A percentile compares a stretch with the other conserved stretches of the same genome.
Conservation (phyloP, 2,329 filamentous ascomycete genomes). For the Cladosporium sp. region DNA sequence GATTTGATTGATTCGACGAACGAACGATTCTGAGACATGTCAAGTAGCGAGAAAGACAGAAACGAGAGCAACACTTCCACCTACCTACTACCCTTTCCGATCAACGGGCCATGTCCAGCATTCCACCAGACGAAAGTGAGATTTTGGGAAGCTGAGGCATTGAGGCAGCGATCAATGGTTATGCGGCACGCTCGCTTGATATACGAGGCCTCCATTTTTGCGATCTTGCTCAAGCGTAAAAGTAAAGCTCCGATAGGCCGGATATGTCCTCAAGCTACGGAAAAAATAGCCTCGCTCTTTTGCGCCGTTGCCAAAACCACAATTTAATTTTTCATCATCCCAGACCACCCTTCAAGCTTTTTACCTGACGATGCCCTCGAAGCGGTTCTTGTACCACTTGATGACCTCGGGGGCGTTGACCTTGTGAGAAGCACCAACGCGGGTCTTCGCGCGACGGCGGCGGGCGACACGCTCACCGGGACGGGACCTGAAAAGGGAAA, state of each 20-base stretch:
- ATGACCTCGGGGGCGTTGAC: conserved; percentile 94
- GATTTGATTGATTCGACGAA: too few species aligned
- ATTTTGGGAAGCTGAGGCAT: conserved; percentile 16
- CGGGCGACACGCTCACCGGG: conserved; percentile 97
- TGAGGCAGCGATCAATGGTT: conserved; percentile 35
- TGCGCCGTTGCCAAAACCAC: conserved; percentile 22
- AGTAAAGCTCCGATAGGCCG: conserved; percentile 35
- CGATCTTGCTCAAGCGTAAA: conserved; percentile 33
- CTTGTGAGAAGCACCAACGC: conserved; percentile 81
- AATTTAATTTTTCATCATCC: conserved; percentile 18
- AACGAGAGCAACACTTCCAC: conserved; percentile 3
- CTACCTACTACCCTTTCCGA: conserved; percentile 6
- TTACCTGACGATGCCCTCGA: conserved; percentile 99
- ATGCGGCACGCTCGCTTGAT: conserved; percentile 28
- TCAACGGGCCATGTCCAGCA: background rate
- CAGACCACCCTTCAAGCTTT: conserved; percentile 33
- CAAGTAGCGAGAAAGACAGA: conserved; percentile 5
- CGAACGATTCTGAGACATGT: background rate
- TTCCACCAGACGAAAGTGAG: conserved; percentile 12
- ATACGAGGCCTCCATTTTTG: conserved; percentile 33
- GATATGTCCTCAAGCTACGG: conserved; percentile 26
- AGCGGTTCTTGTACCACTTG: conserved; percentile 96
- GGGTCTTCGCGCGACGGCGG: conserved; percentile 84
- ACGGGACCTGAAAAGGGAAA: conserved; percentile 65
- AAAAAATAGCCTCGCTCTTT: conserved; percentile 16